Evolutionary conservation across 2,329 filamentous ascomycete genomes (phyloP).

Genomic region (Paecilomyces formosus): DNA sequence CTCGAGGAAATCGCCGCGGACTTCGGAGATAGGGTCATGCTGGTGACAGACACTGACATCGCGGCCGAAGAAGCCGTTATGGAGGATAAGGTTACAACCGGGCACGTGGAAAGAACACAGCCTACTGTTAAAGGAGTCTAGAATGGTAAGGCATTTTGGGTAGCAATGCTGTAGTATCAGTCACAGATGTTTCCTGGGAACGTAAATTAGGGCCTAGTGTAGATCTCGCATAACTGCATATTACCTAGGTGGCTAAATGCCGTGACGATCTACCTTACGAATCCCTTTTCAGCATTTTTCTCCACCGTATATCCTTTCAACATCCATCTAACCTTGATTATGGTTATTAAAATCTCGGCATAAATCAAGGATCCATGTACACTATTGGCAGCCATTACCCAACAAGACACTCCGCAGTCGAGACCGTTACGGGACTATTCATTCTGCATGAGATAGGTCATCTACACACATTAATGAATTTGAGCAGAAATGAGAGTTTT

Average conservation of each 20-base stretch:
- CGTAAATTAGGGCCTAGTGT: neutral
- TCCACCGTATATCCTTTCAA: neutral
- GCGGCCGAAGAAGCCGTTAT: constrained; percentile 7
- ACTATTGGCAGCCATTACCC: no score
- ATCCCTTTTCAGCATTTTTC: neutral
- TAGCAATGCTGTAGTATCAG: neutral
- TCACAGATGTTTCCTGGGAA: neutral
- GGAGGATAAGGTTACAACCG: constrained; percentile 4
- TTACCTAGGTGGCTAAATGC: neutral
- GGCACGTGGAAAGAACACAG: neutral
- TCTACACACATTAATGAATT: no score
- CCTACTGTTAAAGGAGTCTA: neutral
- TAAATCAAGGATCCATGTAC: no score
- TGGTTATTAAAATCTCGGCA: neutral
- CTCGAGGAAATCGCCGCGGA: constrained; percentile 44
- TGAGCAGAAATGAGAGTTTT: no score
- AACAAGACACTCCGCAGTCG: no score
- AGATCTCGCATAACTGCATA: neutral
- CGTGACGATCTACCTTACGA: neutral
- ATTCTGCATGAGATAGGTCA: no score
- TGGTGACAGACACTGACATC: constrained; percentile 5
- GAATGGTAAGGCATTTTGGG: neutral
- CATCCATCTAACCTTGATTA: neutral
- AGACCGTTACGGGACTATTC: no score
- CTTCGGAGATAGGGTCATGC: constrained; percentile 41